These are phyloP conservation scores for Gynandropsis gynandra DNA, from an alignment of 345 rosid genomes.

Conservation along the genomic window DNA sequence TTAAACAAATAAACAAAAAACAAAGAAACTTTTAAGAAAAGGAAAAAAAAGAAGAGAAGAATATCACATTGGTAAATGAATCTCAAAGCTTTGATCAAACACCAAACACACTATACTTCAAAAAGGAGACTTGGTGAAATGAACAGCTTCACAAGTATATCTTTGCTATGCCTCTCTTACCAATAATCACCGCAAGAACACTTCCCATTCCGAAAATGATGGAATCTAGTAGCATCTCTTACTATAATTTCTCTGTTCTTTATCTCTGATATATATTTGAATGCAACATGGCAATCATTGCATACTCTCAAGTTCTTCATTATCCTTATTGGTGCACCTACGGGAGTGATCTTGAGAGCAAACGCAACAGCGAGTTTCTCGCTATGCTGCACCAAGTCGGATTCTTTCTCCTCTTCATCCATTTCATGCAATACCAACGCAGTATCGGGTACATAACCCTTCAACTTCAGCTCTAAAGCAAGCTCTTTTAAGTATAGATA, in stretches of 20 bases:
- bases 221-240: slow-evolving; percentile 75
- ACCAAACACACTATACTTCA: too few species aligned
- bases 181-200: slow-evolving; percentile 85
- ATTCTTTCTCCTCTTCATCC: slow-evolving; percentile 73
- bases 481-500: slow-evolving; percentile 51
- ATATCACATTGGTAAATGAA: too few species aligned
- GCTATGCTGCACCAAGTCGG: slow-evolving; percentile 57
- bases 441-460: slow-evolving; percentile 63
- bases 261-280: slow-evolving; percentile 56
- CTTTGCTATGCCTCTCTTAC: too few species aligned
- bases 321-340: slow-evolving; percentile 55
- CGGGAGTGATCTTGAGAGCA: slow-evolving; percentile 49
- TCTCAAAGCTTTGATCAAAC: too few species aligned
- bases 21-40: too few species aligned
- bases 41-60: too few species aligned
- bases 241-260: slow-evolving; percentile 57
- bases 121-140: too few species aligned
- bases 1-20: too few species aligned
- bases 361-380: slow-evolving; percentile 75
- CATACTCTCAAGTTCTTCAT: slow-evolving; percentile 77
- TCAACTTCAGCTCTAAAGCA: slow-evolving; percentile 51
- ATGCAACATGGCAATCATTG: slow-evolving; percentile 64
- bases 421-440: slow-evolving; percentile 62
- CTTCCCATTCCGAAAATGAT: slow-evolving; percentile 60
- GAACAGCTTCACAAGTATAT: too few species aligned